Conservation (phyloP, 2,329 filamentous ascomycete genomes). For the Pseudogymnoascus sp. region DNA sequence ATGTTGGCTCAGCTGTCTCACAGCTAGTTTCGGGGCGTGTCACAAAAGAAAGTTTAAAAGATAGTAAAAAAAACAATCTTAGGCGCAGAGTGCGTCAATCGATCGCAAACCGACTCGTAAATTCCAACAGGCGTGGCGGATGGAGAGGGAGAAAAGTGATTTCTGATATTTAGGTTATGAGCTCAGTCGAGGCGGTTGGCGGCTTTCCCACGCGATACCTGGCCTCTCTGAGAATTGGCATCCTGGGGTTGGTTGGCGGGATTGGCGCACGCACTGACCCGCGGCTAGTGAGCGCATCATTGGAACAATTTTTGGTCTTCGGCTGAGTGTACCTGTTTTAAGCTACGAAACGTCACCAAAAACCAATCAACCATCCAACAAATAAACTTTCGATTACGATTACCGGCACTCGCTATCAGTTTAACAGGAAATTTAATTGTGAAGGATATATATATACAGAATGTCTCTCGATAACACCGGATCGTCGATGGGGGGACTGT, state of each 20-base stretch:
- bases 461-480: constrained; percentile 22
- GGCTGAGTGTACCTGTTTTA: background rate
- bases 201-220: background rate
- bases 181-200: constrained; percentile 13
- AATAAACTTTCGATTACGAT: background rate
- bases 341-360: background rate
- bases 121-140: background rate
- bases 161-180: constrained; percentile 12
- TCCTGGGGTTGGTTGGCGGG: background rate
- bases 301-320: background rate
- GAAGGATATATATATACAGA: background rate
- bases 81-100: background rate
- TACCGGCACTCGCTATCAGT: no score
- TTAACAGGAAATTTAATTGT: no score
- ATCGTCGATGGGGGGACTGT: constrained; percentile 15
- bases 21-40: background rate
- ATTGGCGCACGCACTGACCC: background rate
- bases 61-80: background rate
- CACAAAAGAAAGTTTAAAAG: background rate
- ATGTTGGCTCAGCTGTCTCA: constrained; percentile 19
- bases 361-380: no score
- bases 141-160: background rate
- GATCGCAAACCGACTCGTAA: background rate
- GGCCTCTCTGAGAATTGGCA: background rate
- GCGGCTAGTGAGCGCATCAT: background rate